Base-by-base conservation (phyloP, 768 basidiomycete species). In the Leucogyrophana mollusca region DNA sequence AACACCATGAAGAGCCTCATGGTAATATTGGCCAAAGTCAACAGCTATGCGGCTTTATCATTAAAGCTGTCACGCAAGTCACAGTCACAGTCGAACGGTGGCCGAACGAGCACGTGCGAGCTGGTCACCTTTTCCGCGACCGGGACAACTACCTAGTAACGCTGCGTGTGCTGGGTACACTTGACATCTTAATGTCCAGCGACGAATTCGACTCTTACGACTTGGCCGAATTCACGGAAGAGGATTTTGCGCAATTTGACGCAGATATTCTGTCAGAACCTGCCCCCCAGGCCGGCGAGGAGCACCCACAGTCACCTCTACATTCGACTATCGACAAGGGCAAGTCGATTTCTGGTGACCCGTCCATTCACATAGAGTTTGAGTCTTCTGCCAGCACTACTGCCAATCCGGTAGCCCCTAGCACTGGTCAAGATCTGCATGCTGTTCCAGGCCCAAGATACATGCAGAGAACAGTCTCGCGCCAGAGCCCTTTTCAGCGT, bases 181-280 rank as follows among this genome's bases (percentile, higher is more conserved):
- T n/a, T n/a, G n/a, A n/a, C 11, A 20, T 8, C 20, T 21, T 39
- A 53, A 65, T 64, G 61, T 59, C 61, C 6, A 54, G 45, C 45
- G 62, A 71, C 52, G 73, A 77, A 50, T 84, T 70, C 53, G 73
- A 72, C 16, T 64, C 55, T 4, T 79, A 78, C 53, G 70, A 77
- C 35, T 67, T 84, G 40, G 72, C 77, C 0, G 77, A 77, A 39
- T 79, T 85, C 50, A 81, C 81, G 0, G 71, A 72, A 20, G 73
- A 81, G 24, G 82, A 87, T 20, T 71, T 85, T 33, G 71, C 67
- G 3, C 57, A 61, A 20, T 67, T 81, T 44, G 82, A 84, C 53
- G 71, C 70, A 22, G 60, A 66, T 22, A 49, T 72, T 21, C 46
- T 24, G 22, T 47, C 44, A 2, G 50, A 41, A 11, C 46, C 54